These are phyloP conservation scores for Pholiota molesta DNA, from an alignment of 768 basidiomycete species.

Conservation along the genomic window DNA sequence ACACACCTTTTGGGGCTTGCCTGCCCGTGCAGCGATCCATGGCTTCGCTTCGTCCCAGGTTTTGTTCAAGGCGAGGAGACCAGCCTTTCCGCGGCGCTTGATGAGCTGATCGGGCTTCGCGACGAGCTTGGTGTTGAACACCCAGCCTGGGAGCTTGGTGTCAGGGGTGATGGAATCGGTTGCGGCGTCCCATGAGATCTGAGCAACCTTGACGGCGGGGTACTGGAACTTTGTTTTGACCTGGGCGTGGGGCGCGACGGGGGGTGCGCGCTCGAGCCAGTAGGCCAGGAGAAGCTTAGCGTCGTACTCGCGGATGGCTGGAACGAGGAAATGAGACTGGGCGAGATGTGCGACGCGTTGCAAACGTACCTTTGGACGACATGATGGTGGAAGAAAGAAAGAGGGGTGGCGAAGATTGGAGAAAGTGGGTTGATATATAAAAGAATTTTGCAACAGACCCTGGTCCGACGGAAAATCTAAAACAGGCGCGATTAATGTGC, in stretches of 20 bases:
- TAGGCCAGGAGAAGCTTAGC: constrained; percentile 97
- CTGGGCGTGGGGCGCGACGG: constrained; percentile 64
- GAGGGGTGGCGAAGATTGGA: not conserved
- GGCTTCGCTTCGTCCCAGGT: constrained; percentile 82
- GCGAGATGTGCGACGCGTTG: constrained; percentile 2
- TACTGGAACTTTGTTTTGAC: constrained; percentile 63
- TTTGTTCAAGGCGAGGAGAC: constrained; percentile 93
- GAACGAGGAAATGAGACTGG: constrained; percentile 8
- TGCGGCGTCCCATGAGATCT: constrained; percentile 80
- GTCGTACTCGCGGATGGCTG: constrained; percentile 94
- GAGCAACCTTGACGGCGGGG: constrained; percentile 79
- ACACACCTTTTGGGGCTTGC: constrained; percentile 88
- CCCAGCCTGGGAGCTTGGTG: constrained; percentile 73
- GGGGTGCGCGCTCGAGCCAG: constrained; percentile 92
- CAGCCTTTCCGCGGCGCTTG: constrained; percentile 99
- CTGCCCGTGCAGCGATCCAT: constrained; percentile 89
- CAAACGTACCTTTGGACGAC: constrained; percentile 46
- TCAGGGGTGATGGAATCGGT: constrained; percentile 59
- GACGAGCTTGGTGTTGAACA: constrained; percentile 85
- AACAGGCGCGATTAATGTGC: constrained; percentile 19
- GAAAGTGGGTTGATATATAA: constrained; percentile 26
- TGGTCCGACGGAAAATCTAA: constrained; percentile 27
- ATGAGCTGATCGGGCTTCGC: constrained; percentile 98
- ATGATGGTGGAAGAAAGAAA: constrained; percentile 34
- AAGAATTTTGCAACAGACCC: constrained; percentile 25